Conservation (phyloP, 2,329 filamentous ascomycete genomes). For the Aspergillus sp. region DNA sequence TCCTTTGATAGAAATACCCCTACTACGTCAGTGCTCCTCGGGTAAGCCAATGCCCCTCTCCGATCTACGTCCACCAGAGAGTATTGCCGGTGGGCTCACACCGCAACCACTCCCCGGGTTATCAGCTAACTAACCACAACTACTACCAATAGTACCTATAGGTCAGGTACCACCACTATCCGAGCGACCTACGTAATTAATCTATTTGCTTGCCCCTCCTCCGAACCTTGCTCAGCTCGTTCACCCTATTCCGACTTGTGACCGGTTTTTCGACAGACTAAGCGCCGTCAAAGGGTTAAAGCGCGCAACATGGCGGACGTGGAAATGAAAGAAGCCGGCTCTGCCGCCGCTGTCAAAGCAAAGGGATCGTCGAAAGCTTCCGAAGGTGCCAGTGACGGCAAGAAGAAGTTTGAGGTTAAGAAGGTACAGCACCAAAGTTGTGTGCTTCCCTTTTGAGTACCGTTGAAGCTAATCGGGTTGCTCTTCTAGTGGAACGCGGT, state of each 20-base stretch:
- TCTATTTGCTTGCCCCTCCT: conserved; percentile 15
- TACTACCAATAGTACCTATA: background rate
- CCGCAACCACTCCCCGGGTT: conserved; percentile 21
- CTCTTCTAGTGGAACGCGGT: conserved; percentile 88
- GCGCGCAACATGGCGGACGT: conserved; percentile 78
- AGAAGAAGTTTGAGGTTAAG: conserved; percentile 98
- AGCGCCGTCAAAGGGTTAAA: background rate
- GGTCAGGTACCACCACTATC: background rate
- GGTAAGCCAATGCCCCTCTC: background rate
- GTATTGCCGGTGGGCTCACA: conserved; percentile 4
- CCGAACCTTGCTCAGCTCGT: background rate
- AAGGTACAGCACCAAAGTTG: conserved; percentile 64
- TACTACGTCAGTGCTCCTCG: background rate
- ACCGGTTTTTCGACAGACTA: background rate
- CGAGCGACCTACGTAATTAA: conserved; percentile 23
- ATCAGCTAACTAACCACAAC: conserved; percentile 20
- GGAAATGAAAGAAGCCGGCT: conserved; percentile 87
- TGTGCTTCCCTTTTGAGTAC: background rate
- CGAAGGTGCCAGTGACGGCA: conserved; percentile 61
- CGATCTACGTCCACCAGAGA: background rate
- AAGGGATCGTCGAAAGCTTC: conserved; percentile 58
- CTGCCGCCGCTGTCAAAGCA: conserved; percentile 52
- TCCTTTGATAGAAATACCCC: background rate
- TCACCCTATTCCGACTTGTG: background rate
- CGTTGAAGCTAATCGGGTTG: conserved; percentile 10